A percentile compares a stretch with the other conserved stretches of the same genome.
Conservation (phyloP, 2,329 filamentous ascomycete genomes). For the Mycogone perniciosa region DNA sequence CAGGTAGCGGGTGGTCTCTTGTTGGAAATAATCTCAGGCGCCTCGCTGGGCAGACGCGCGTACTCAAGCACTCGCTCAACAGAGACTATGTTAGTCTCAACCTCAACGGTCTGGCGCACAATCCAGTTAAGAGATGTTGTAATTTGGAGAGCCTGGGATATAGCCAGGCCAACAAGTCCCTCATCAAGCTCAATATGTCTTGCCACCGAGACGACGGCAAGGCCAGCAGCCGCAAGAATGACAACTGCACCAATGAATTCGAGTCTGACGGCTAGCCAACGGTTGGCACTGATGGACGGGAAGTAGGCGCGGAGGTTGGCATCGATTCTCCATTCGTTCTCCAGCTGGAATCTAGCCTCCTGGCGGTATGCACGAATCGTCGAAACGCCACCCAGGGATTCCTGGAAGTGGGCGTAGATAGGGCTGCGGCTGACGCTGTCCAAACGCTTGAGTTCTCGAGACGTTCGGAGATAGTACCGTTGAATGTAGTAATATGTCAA, state of each 20-base stretch:
- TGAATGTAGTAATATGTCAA: slow-evolving; percentile 88
- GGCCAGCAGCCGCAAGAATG: slow-evolving; percentile 78
- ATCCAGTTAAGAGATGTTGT: slow-evolving; percentile 99
- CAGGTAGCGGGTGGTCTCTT: slow-evolving; percentile 82
- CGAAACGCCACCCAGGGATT: slow-evolving; percentile 86
- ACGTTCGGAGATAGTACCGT: slow-evolving; percentile 93
- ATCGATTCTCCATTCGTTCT: slow-evolving; percentile 97
- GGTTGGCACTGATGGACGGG: slow-evolving; percentile 86
- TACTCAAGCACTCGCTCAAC: slow-evolving; percentile 98
- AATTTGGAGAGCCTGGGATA: slow-evolving; percentile 97
- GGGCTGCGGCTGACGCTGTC: slow-evolving; percentile 94
- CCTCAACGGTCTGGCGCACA: slow-evolving; percentile 94
- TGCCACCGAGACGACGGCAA: slow-evolving; percentile 74
- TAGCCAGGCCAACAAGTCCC: slow-evolving; percentile 82
- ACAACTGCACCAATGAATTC: slow-evolving; percentile 95
- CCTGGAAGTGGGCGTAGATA: slow-evolving; percentile 97
- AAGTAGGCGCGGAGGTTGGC: slow-evolving; percentile 91
- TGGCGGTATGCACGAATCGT: slow-evolving; percentile 95
- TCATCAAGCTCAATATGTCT: slow-evolving; percentile 56
- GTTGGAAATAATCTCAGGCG: slow-evolving; percentile 86
- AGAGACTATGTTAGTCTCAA: slow-evolving; percentile 99
- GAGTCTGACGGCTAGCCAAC: slow-evolving; percentile 90
- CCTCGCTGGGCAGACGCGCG: slow-evolving; percentile 82
- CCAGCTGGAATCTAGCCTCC: slow-evolving; percentile 75
- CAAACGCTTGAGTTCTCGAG: slow-evolving; percentile 89